Conservation (phyloP, 2,329 filamentous ascomycete genomes). For the Neofusicoccum ribis region DNA sequence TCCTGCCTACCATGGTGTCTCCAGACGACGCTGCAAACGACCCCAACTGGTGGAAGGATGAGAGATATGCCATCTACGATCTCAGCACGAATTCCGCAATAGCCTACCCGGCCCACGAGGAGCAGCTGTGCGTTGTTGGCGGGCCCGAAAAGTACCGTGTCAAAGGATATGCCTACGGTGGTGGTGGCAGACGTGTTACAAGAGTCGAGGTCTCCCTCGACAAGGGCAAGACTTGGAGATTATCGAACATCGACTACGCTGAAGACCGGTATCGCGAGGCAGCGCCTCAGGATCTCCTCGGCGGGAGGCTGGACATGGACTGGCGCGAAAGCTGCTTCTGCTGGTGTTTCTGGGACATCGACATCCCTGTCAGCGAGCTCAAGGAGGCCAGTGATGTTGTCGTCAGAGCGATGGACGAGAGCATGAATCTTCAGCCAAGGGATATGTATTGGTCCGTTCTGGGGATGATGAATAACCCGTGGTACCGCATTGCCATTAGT, state of each 20-base stretch:
- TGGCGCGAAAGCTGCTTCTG: conserved; percentile 83
- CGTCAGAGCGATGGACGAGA: conserved; percentile 86
- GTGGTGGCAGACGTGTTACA: conserved; percentile 80
- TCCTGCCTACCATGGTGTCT: conserved; percentile 81
- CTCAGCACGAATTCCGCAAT: conserved; percentile 83
- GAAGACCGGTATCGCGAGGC: conserved; percentile 79
- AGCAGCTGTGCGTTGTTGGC: conserved; percentile 57
- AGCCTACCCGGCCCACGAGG: conserved; percentile 77
- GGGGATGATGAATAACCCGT: conserved; percentile 98
- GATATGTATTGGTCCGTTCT: conserved; percentile 97
- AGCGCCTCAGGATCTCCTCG: conserved; percentile 66
- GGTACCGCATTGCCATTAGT: conserved; percentile 79
- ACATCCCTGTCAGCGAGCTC: conserved; percentile 64
- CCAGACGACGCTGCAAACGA: conserved; percentile 77
- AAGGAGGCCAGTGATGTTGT: conserved; percentile 69
- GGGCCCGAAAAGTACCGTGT: conserved; percentile 60
- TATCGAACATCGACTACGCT: conserved; percentile 76
- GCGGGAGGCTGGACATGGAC: conserved; percentile 75
- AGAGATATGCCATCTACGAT: conserved; percentile 90
- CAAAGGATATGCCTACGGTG: conserved; percentile 83
- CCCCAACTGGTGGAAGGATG: conserved; percentile 79
- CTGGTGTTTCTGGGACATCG: conserved; percentile 88
- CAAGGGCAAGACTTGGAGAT: conserved; percentile 75
- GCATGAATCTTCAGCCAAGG: conserved; percentile 79
- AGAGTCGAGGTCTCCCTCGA: conserved; percentile 82